Conservation (phyloP, 2,329 filamentous ascomycete genomes). For the Ophiostoma quercus region DNA sequence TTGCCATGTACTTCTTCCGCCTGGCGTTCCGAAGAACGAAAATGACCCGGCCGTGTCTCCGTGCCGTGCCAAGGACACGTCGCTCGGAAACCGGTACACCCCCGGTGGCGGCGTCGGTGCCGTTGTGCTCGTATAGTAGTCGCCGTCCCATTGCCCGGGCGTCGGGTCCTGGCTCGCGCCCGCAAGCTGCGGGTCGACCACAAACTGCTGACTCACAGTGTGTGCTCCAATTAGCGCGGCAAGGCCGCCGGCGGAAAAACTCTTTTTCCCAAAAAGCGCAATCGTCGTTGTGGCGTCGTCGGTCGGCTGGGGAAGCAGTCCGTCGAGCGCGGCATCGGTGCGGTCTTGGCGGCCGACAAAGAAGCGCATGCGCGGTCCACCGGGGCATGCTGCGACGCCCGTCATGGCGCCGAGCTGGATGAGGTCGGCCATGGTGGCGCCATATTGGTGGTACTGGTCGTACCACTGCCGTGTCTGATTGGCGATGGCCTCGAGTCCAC, state of each 20-base stretch:
- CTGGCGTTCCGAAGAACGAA: constrained; percentile 36
- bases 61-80: constrained; percentile 39
- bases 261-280: constrained; percentile 45
- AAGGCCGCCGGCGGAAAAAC: constrained; percentile 45
- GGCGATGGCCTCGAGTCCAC: constrained; percentile 41
- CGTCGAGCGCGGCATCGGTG: constrained; percentile 37
- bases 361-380: constrained; percentile 44
- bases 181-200: constrained; percentile 37
- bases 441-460: constrained; percentile 36
- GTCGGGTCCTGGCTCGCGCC: constrained; percentile 44
- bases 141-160: constrained; percentile 46
- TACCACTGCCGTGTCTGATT: constrained; percentile 37
- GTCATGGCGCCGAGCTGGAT: constrained; percentile 46
- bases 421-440: constrained; percentile 48
- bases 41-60: constrained; percentile 37
- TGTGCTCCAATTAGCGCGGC: constrained; percentile 52
- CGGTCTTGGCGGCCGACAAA: constrained; percentile 46
- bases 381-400: constrained; percentile 46
- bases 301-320: constrained; percentile 42
- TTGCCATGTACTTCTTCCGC: constrained; percentile 40
- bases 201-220: constrained; percentile 43
- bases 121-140: constrained; percentile 43
- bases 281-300: constrained; percentile 41
- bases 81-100: constrained; percentile 40
- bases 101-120: constrained; percentile 29